Evolutionary conservation across 2,329 filamentous ascomycete species (phyloP).

Genomic region (Blastomyces emzantsi): DNA sequence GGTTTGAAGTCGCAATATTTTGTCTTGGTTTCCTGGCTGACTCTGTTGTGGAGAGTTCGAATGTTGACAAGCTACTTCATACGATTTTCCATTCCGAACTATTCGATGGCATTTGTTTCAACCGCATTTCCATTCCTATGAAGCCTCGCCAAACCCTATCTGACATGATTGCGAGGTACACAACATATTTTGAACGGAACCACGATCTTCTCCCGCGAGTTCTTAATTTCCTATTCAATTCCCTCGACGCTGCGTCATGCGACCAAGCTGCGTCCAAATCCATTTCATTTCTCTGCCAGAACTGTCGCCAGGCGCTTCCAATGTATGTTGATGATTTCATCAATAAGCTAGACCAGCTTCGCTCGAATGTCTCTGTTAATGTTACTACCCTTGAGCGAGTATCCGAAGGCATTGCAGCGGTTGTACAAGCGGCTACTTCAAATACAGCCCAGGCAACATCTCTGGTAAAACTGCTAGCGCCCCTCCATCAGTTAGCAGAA

Average conservation of each 20-base stretch:
- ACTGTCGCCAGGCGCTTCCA: conserved; percentile 34
- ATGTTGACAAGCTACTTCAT: conserved; percentile 34
- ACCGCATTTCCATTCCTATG: conserved; percentile 26
- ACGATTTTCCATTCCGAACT: conserved; percentile 32
- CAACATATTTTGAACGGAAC: conserved; percentile 38
- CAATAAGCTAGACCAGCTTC: conserved; percentile 33
- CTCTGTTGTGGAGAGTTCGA: conserved; percentile 36
- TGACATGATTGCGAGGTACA: conserved; percentile 37
- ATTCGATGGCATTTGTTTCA: conserved; percentile 28
- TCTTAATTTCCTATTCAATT: conserved; percentile 38
- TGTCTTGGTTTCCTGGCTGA: conserved; percentile 38
- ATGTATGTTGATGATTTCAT: conserved; percentile 37
- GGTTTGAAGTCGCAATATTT: conserved; percentile 38
- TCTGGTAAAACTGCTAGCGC: conserved; percentile 31
- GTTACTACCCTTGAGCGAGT: conserved; percentile 35
- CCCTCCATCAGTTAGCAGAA: conserved; percentile 30
- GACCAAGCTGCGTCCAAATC: conserved; percentile 37
- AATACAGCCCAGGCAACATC: conserved; percentile 35
- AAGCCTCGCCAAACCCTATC: conserved; percentile 35
- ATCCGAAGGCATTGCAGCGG: conserved; percentile 37
- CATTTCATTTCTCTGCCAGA: conserved; percentile 37
- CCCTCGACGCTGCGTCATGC: conserved; percentile 34
- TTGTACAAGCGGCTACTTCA: conserved; percentile 33
- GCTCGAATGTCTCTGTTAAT: conserved; percentile 29
- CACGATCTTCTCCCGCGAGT: conserved; percentile 32